These are phyloP conservation scores for Sugiyamaella marilandica DNA, from an alignment of 805 yeast genomes.

Conservation along the genomic window DNA sequence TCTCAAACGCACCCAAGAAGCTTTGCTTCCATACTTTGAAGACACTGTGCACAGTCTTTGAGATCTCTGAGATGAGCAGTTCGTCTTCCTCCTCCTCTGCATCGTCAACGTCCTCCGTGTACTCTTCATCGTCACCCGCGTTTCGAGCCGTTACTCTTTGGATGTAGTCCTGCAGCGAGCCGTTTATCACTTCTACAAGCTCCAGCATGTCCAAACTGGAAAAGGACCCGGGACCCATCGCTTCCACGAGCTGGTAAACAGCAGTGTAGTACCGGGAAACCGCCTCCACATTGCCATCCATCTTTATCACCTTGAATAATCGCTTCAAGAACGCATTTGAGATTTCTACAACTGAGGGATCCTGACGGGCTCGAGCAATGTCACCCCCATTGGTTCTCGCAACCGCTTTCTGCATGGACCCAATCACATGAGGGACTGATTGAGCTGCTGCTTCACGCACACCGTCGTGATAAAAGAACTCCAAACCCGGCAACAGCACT, in stretches of 20 bases:
- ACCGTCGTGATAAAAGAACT: conserved; percentile 88
- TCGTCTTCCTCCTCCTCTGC: conserved; percentile 89
- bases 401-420: conserved; percentile 52
- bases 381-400: conserved; percentile 48
- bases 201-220: conserved; percentile 49
- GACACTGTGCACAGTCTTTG: conserved; percentile 64
- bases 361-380: conserved; percentile 30
- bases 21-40: conserved; percentile 57
- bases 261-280: conserved; percentile 73
- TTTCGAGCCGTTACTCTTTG: conserved; percentile 56
- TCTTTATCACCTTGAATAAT: conserved; percentile 59
- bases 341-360: conserved; percentile 53
- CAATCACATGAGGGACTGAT: conserved; percentile 70
- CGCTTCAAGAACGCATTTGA: conserved; percentile 71
- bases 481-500: conserved; percentile 81
- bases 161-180: conserved; percentile 61
- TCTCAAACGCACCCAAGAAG: conserved; percentile 62
- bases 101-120: conserved; percentile 77
- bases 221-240: conserved; percentile 55
- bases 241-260: conserved; percentile 57
- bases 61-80: conserved; percentile 80
- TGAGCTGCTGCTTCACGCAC: conserved; percentile 89
- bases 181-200: conserved; percentile 55
- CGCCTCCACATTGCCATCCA: conserved; percentile 81
- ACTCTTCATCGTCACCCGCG: conserved; percentile 42